Evolutionary conservation across 176 grass and related monocot species (phyloP).

Genomic region (Olyra latifolia): DNA sequence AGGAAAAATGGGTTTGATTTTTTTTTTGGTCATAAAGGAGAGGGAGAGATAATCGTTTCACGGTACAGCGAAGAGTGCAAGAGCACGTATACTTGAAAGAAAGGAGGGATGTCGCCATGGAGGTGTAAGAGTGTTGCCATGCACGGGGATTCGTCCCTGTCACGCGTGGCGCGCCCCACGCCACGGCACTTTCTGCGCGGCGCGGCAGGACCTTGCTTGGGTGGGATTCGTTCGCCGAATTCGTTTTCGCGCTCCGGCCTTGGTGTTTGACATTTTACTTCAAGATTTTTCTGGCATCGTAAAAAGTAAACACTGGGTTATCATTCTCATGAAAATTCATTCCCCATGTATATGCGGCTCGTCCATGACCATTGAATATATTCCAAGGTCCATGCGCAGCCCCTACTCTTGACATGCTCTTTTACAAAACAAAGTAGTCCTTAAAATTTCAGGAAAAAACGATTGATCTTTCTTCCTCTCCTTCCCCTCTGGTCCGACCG

Average conservation of each 20-base stretch:
- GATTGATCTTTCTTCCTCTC: too few relatives aligned
- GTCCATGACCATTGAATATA: too few relatives aligned
- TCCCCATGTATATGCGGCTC: too few relatives aligned
- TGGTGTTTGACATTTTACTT: neutral
- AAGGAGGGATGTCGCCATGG: conserved; percentile 51
- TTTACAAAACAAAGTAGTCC: too few relatives aligned
- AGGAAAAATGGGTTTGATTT: neutral
- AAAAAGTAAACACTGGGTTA: neutral
- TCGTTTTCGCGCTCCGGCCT: neutral
- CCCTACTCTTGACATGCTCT: too few relatives aligned
- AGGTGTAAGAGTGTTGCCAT: conserved; percentile 52
- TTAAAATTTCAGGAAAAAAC: too few relatives aligned
- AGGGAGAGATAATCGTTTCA: neutral
- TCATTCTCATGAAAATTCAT: too few relatives aligned
- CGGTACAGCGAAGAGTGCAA: neutral
- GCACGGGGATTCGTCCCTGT: conserved; percentile 22
- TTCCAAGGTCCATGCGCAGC: too few relatives aligned
- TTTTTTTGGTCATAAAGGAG: neutral
- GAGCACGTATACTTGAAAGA: neutral
- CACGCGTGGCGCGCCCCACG: neutral
- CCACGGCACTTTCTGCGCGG: neutral
- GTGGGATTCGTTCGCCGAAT: too few relatives aligned
- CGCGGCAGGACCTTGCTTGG: neutral
- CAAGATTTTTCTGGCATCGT: neutral
- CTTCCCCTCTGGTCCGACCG: too few relatives aligned